These are phyloP conservation scores for Spathaspora hagerdaliae DNA, from an alignment of 805 yeast species.

Conservation along the genomic window DNA sequence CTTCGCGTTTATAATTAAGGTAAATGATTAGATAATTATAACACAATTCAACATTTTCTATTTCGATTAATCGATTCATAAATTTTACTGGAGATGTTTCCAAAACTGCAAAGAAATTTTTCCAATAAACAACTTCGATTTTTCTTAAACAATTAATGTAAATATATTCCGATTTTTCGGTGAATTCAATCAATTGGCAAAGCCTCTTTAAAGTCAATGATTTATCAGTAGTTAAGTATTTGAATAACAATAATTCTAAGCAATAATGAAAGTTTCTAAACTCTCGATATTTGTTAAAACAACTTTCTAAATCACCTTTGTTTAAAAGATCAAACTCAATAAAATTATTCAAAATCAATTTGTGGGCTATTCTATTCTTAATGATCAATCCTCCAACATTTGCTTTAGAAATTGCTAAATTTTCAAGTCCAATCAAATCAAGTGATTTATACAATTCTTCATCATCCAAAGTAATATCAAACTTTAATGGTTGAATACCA, in stretches of 20 bases:
- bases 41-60: slow-evolving; percentile 42
- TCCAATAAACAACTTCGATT: slow-evolving; percentile 55
- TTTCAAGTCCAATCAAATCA: slow-evolving; percentile 42
- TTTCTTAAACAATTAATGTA: slow-evolving; percentile 55
- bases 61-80: slow-evolving; percentile 38
- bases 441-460: slow-evolving; percentile 21
- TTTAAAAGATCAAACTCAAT: slow-evolving; percentile 43
- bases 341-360: slow-evolving; percentile 42
- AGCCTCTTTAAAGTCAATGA: slow-evolving; percentile 11
- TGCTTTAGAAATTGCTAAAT: slow-evolving; percentile 20
- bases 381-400: slow-evolving; percentile 23
- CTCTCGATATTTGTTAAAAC: slow-evolving; percentile 29
- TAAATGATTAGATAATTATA: slow-evolving; percentile 51
- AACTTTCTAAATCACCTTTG: slow-evolving; percentile 17
- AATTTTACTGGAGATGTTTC: slow-evolving; percentile 42
- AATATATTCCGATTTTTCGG: slow-evolving; percentile 24
- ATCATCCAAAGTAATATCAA: slow-evolving; percentile 9
- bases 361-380: slow-evolving; percentile 31
- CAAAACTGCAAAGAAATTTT: slow-evolving; percentile 39
- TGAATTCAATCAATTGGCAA: slow-evolving; percentile 17
- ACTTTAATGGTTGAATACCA: slow-evolving; percentile 22
- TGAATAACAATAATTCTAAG: slow-evolving; percentile 45
- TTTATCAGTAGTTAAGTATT: slow-evolving; percentile 25
- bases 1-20: slow-evolving; percentile 45
- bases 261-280: slow-evolving; percentile 46